Percentiles rank a stretch among this genome's conserved stretches.
phyloP scores from a whole-genome alignment of 2,329 filamentous ascomycete species.

The Mycosphaerelloides madeirae region DNA sequence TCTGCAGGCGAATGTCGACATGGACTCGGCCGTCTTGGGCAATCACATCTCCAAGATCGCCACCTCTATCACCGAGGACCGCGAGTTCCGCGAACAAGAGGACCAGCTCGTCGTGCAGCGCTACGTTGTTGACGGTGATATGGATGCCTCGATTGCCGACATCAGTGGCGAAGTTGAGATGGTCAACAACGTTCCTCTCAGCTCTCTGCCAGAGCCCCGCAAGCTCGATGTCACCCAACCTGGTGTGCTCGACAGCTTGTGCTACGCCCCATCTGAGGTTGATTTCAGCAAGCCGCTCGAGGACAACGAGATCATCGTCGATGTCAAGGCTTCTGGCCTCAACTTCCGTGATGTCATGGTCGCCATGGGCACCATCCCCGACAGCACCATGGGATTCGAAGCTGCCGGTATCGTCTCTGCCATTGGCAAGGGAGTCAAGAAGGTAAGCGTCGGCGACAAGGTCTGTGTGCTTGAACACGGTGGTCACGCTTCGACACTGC shows the following conservation, averaged over 20 bases:
- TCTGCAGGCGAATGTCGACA: background rate
- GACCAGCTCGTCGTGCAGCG: background rate
- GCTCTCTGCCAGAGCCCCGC: too few species aligned
- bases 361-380: constrained; percentile 17
- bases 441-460: background rate
- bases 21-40: background rate
- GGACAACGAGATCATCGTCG: constrained; percentile 21
- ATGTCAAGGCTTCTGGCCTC: constrained; percentile 22
- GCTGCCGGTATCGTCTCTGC: background rate
- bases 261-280: constrained; percentile 19
- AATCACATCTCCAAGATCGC: background rate
- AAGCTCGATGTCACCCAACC: background rate
- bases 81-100: background rate
- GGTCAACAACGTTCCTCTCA: too few species aligned
- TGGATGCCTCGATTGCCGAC: too few species aligned
- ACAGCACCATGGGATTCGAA: constrained; percentile 4
- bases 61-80: too few species aligned
- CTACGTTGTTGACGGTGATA: background rate
- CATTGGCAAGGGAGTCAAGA: background rate
- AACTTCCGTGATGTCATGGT: constrained; percentile 25
- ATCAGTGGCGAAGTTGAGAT: too few species aligned
- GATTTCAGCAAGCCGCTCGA: constrained; percentile 10
- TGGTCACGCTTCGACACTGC: background rate
- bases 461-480: background rate
- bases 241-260: constrained; percentile 24